phyloP scores from a whole-genome alignment of 2,329 filamentous ascomycete species.

The Cladophialophora immunda region DNA sequence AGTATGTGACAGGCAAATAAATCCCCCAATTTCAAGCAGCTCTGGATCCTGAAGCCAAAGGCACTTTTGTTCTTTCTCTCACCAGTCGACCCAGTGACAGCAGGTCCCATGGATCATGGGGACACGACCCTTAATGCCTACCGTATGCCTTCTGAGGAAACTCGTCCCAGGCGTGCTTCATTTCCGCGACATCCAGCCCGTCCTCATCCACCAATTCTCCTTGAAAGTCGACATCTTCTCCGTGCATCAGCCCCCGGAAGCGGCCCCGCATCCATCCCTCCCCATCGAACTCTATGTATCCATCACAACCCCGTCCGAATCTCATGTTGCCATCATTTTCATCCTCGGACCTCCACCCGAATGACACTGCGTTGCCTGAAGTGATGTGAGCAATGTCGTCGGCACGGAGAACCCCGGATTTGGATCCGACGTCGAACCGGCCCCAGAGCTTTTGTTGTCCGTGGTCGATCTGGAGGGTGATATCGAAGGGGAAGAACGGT shows the following conservation, averaged over 20 bases:
- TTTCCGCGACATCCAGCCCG: slow-evolving; percentile 16
- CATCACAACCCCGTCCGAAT: slow-evolving; percentile 34
- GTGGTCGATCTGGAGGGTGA: slow-evolving; percentile 22
- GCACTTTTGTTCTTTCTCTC: no score
- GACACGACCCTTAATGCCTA: slow-evolving; percentile 17
- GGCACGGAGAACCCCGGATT: slow-evolving; percentile 27
- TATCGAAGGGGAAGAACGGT: not conserved
- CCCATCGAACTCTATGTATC: slow-evolving; percentile 31
- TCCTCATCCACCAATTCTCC: slow-evolving; percentile 22
- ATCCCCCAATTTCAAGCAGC: no score
- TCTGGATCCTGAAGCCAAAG: no score
- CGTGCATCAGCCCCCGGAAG: slow-evolving; percentile 29
- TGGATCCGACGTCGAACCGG: slow-evolving; percentile 17
- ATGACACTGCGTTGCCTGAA: slow-evolving; percentile 7
- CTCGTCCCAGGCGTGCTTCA: slow-evolving; percentile 30
- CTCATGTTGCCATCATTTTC: slow-evolving; percentile 16
- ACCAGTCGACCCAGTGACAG: no score
- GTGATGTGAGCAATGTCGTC: slow-evolving; percentile 19
- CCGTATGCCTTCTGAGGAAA: slow-evolving; percentile 33
- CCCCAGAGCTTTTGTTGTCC: slow-evolving; percentile 29
- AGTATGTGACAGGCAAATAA: no score
- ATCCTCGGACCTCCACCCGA: slow-evolving; percentile 32
- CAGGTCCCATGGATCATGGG: not conserved
- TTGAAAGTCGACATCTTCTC: slow-evolving; percentile 27
- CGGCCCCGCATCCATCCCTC: slow-evolving; percentile 21